Conservation (phyloP, 768 basidiomycete genomes). For the Tremella mesenterica region DNA sequence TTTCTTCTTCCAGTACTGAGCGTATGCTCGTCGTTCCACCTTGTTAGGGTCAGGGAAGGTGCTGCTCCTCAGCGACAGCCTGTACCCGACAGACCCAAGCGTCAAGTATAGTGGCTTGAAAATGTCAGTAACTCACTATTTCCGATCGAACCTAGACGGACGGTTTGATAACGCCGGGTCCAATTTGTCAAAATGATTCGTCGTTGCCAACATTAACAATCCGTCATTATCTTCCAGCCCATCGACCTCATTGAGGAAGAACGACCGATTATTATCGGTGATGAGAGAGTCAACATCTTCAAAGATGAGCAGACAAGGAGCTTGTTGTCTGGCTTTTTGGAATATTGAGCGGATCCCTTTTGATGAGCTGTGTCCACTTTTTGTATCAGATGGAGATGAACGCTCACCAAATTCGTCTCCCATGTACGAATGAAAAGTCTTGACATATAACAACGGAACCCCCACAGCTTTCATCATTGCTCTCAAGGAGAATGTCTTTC, state of each 20-base stretch:
- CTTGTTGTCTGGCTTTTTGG: constrained; percentile 55
- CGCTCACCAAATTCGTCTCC: constrained; percentile 21
- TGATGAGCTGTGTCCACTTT: background rate
- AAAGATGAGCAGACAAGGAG: constrained; percentile 48
- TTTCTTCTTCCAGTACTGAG: constrained; percentile 72
- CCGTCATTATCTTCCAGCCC: constrained; percentile 74
- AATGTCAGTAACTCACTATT: constrained; percentile 55
- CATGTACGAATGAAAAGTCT: constrained; percentile 52
- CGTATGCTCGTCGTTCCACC: constrained; percentile 60
- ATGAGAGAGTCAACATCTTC: constrained; percentile 71
- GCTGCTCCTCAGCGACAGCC: constrained; percentile 43
- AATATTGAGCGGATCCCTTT: constrained; percentile 59
- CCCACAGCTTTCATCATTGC: constrained; percentile 64
- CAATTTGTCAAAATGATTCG: constrained; percentile 73
- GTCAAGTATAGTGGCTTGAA: no score
- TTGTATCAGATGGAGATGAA: background rate
- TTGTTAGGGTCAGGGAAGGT: constrained; percentile 62
- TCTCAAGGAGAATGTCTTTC: constrained; percentile 62
- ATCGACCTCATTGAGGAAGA: constrained; percentile 76
- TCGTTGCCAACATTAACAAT: constrained; percentile 57
- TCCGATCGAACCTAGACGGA: constrained; percentile 77
- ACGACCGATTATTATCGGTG: constrained; percentile 66
- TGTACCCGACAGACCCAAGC: background rate
- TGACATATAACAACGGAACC: constrained; percentile 68
- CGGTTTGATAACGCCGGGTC: constrained; percentile 68